A percentile compares a stretch with the other conserved stretches of the same genome.
phyloP scores from a whole-genome alignment of 805 yeast species.

The Hanseniaspora occidentalis region DNA sequence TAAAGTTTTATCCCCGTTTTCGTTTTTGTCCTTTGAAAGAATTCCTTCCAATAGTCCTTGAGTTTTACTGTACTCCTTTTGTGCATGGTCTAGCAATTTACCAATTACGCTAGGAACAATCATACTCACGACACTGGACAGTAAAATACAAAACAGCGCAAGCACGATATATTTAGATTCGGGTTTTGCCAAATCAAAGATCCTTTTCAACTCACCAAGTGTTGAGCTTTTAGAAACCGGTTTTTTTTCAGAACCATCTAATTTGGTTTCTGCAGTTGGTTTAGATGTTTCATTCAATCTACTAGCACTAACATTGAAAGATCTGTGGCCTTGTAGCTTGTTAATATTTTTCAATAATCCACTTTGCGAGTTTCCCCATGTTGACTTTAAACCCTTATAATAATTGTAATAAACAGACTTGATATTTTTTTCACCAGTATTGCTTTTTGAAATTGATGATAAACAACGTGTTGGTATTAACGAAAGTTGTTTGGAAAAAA shows the following conservation, averaged over 20 bases:
- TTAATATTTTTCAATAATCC: too few relatives aligned
- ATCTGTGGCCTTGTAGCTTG: too few relatives aligned
- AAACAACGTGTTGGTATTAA: too few relatives aligned
- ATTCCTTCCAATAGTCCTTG: constrained; percentile 11
- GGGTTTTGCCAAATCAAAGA: constrained; percentile 43
- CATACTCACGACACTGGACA: constrained; percentile 74
- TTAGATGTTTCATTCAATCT: too few relatives aligned
- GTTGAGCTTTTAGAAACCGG: neutral
- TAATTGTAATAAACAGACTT: too few relatives aligned
- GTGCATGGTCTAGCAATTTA: constrained; percentile 63
- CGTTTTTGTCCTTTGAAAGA: constrained; percentile 1
- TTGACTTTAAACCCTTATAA: too few relatives aligned
- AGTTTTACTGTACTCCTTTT: constrained; percentile 11
- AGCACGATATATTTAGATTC: constrained; percentile 41
- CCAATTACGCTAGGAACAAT: constrained; percentile 76
- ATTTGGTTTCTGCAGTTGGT: too few relatives aligned
- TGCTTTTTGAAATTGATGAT: too few relatives aligned
- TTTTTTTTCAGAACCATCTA: neutral
- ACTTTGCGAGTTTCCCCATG: too few relatives aligned
- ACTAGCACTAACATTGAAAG: too few relatives aligned
- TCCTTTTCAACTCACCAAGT: constrained; percentile 18
- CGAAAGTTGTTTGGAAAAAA: too few relatives aligned
- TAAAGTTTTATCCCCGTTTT: neutral
- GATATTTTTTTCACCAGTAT: too few relatives aligned
- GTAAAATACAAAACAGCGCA: constrained; percentile 52